Evolutionary conservation across 768 basidiomycete genomes (phyloP), one percentile per base, ranked within the genome.

Genomic region (Boletellus ananas): DNA sequence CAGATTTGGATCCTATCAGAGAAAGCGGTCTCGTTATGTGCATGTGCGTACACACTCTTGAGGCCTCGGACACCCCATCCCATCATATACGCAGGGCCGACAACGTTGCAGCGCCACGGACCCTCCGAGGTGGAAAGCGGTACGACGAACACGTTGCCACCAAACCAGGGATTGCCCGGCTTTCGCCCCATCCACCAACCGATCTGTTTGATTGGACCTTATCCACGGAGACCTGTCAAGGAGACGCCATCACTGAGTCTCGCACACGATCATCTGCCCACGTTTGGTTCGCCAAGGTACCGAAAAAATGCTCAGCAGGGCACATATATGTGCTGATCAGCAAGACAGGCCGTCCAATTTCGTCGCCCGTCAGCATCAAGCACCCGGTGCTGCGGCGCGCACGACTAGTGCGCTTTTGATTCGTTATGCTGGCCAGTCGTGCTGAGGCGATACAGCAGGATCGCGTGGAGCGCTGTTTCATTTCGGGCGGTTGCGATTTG

Each of bases 71-170:
- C 23, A 25, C 23, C 23, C 23, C 23, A 25, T 6, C 23, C 23
- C 23, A 25, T 25, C 16, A 13, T 20, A 35, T 50, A 62, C 53
- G 53, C 52, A 47, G 39, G 27, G 10, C 16, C 16, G 34, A 14
- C 6, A 21, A 13, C 17, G 21, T n/a, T 18, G 40, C 45, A 21
- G n/a, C 17, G 17, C 33, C 42, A 33, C 40, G 23, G 39, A 45
- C 18, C 50, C 27, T 53, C 61, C 41, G 46, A 58, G 55, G 49
- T 33, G 47, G 54, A 54, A 43, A 55, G 53, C 56, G 39, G 44
- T 43, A 50, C 47, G 48, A 49, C 43, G 48, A 56, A 62, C 62
- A 64, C 62, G 62, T 64, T 64, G 36, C 38, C 25, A 29, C 47
- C 29, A 33, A 34, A 36, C 47, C 45, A 37, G 25, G 46, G 25